phyloP scores from a whole-genome alignment of 768 basidiomycete species.

The Mrakia blollopis region DNA sequence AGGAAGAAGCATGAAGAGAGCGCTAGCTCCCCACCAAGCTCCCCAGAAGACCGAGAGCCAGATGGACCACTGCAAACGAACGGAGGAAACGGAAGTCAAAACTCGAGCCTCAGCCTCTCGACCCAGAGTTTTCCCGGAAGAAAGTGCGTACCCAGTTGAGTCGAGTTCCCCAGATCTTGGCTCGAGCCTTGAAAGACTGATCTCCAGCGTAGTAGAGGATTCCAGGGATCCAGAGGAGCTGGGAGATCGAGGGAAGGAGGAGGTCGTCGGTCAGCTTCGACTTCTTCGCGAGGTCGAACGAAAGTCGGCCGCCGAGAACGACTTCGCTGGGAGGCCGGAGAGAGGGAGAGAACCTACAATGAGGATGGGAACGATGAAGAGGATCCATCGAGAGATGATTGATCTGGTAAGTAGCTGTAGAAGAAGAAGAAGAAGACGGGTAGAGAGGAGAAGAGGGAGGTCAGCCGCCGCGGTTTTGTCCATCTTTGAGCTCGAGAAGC shows the following conservation, averaged over 20 bases:
- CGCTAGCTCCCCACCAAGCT: constrained; percentile 77
- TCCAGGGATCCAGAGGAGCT: constrained; percentile 47
- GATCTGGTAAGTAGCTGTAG: constrained; percentile 62
- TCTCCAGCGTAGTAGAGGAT: constrained; percentile 60
- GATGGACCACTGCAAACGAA: constrained; percentile 65
- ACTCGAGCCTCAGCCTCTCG: not conserved
- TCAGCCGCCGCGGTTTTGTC: too few species aligned
- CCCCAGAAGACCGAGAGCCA: constrained; percentile 75
- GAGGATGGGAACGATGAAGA: constrained; percentile 67
- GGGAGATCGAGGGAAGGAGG: not conserved
- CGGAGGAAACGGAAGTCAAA: not conserved
- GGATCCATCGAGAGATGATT: constrained; percentile 70
- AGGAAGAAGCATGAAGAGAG: constrained; percentile 51
- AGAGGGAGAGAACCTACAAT: constrained; percentile 36
- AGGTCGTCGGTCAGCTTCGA: not conserved
- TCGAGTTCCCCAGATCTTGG: constrained; percentile 21
- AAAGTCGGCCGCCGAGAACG: constrained; percentile 52
- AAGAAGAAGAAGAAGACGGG: not conserved
- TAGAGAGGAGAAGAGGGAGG: too few species aligned
- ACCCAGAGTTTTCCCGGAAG: not conserved
- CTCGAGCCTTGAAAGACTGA: not conserved
- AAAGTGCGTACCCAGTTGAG: constrained; percentile 24
- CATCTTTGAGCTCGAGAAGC: not conserved
- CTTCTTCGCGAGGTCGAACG: not conserved
- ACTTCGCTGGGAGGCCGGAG: constrained; percentile 49